These are phyloP conservation scores for Hyaloscypha bicolor DNA, from an alignment of 495 filamentous ascomycete genomes.

Conservation along the genomic window DNA sequence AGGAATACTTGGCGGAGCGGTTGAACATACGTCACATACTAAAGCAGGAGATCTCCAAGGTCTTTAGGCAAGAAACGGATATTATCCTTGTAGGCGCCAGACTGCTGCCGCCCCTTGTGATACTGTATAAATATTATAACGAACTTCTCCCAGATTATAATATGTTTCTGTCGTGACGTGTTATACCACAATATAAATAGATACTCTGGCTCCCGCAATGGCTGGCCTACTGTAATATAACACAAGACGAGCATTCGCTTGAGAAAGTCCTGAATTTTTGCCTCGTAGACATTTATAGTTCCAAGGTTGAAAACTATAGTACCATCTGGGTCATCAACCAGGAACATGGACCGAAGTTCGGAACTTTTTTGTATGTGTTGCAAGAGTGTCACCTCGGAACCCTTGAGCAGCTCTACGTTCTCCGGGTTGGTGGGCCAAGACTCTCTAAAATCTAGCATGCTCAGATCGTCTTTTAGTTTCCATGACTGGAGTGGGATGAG, in stretches of 20 bases:
- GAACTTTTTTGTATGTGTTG: not conserved
- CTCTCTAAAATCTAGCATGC: not conserved
- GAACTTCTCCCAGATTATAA: constrained; percentile 10
- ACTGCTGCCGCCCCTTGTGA: not conserved
- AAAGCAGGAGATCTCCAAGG: not conserved
- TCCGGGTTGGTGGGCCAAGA: too few relatives aligned
- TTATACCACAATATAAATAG: constrained; percentile 3
- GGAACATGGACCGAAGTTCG: not conserved
- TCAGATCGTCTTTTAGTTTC: constrained; percentile 20
- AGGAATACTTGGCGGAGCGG: constrained; percentile 8
- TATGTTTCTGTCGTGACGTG: not conserved
- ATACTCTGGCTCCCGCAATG: constrained; percentile 10
- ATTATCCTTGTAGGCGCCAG: too few relatives aligned
- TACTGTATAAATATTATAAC: constrained; percentile 13
- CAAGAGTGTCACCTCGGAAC: not conserved
- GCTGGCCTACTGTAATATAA: constrained; percentile 13
- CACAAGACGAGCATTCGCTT: constrained; percentile 11
- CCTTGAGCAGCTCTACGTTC: too few relatives aligned
- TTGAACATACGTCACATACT: constrained; percentile 1
- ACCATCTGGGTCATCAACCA: too few relatives aligned
- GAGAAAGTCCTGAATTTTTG: constrained; percentile 4
- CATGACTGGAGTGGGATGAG: constrained; percentile 9
- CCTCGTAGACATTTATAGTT: not conserved
- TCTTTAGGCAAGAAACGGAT: not conserved
- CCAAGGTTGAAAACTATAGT: not conserved